Conservation (phyloP, 441 rosid species). For the Theobroma grandiflorum region DNA sequence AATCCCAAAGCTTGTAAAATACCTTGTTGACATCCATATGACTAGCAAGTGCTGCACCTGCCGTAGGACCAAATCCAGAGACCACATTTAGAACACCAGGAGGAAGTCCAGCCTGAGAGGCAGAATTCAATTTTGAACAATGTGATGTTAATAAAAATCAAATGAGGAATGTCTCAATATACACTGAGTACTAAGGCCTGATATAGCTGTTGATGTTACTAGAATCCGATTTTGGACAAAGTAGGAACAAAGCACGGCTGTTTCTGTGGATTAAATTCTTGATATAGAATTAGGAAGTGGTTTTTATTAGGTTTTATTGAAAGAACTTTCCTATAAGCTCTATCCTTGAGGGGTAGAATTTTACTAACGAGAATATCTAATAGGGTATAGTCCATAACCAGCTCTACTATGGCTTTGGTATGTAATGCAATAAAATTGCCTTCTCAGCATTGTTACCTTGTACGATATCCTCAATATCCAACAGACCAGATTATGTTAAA, state of each 20-base stretch:
- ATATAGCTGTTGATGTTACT: background rate
- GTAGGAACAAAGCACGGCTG: too few species aligned
- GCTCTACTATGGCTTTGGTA: background rate
- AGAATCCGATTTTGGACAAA: background rate
- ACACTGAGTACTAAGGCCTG: background rate
- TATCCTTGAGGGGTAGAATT: background rate
- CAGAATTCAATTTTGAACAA: too few species aligned
- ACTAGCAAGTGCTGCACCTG: conserved; percentile 58
- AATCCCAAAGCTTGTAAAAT: background rate
- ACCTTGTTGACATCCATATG: conserved; percentile 67
- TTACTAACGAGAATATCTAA: background rate
- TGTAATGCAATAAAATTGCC: too few species aligned
- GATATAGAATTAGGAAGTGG: background rate
- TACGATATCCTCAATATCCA: too few species aligned
- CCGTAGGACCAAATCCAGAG: conserved; percentile 56
- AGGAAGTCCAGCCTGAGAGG: conserved; percentile 59
- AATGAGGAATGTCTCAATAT: background rate
- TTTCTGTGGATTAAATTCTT: too few species aligned
- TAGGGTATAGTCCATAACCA: background rate
- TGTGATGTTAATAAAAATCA: background rate
- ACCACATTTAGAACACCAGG: conserved; percentile 59
- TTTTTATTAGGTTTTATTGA: too few species aligned
- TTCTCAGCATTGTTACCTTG: too few species aligned
- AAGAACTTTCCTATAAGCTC: background rate
- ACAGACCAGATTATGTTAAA: background rate